Conservation (phyloP, 2,329 filamentous ascomycete genomes). For the Monilinia fructigena region DNA sequence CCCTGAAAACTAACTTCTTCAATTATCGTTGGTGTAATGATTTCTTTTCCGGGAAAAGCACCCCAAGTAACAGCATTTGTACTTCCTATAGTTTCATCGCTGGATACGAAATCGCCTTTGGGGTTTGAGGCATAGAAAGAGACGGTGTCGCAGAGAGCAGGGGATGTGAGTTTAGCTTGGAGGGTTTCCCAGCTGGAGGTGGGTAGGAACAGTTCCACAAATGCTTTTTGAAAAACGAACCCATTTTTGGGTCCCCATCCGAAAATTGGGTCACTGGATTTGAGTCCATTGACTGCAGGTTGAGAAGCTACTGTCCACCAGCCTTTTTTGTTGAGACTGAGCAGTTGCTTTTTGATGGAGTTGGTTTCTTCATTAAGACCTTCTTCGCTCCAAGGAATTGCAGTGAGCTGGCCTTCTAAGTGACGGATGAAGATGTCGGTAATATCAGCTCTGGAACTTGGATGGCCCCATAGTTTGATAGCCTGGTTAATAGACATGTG, state of each 20-base stretch:
- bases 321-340: constrained; percentile 73
- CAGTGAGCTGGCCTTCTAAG: constrained; percentile 72
- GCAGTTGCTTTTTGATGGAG: constrained; percentile 73
- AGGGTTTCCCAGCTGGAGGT: constrained; percentile 68
- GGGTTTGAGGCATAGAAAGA: constrained; percentile 87
- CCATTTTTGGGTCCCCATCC: constrained; percentile 92
- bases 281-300: constrained; percentile 84
- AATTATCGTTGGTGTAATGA: constrained; percentile 93
- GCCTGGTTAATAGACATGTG: constrained; percentile 87
- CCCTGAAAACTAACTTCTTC: constrained; percentile 92
- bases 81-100: constrained; percentile 50
- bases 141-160: constrained; percentile 61
- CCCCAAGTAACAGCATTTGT: constrained; percentile 98
- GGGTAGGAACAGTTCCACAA: constrained; percentile 93
- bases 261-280: constrained; percentile 73
- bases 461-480: constrained; percentile 80
- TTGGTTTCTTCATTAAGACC: constrained; percentile 79
- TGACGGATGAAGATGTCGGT: constrained; percentile 78
- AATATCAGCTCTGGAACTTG: constrained; percentile 68
- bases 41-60: constrained; percentile 92
- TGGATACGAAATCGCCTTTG: constrained; percentile 74
- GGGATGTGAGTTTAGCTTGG: constrained; percentile 58
- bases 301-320: constrained; percentile 98
- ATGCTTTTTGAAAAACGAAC: constrained; percentile 97
- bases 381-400: constrained; percentile 93